A percentile compares a stretch with the other conserved stretches of the same genome.
phyloP scores from a whole-genome alignment of 1,139 yeast genomes.

The Eremothecium sinecaudum region DNA sequence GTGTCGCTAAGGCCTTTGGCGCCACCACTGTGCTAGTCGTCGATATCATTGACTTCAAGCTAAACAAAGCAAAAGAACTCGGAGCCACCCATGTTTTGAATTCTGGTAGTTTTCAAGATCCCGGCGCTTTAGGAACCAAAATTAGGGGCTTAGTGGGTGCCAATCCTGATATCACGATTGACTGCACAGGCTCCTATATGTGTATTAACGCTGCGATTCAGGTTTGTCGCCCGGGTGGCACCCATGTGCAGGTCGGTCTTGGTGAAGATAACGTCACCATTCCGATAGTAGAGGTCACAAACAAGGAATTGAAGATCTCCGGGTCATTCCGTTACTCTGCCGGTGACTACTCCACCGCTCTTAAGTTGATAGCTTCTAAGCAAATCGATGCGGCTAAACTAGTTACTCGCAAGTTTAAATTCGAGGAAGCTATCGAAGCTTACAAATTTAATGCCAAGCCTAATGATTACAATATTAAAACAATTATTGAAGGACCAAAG shows the following conservation, averaged over 20 bases:
- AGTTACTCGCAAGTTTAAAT: conserved; percentile 68
- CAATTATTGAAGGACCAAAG: conserved; percentile 49
- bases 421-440: conserved; percentile 71
- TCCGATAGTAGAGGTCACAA: conserved; percentile 65
- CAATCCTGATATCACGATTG: conserved; percentile 46
- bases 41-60: conserved; percentile 29
- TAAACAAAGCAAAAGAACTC: conserved; percentile 25
- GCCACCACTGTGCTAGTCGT: conserved; percentile 43
- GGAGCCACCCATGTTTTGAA: conserved; percentile 44
- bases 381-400: conserved; percentile 54
- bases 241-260: conserved; percentile 69
- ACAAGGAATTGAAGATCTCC: conserved; percentile 58
- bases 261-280: conserved; percentile 56
- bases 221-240: conserved; percentile 51
- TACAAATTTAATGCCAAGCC: conserved; percentile 52
- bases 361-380: conserved; percentile 54
- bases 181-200: conserved; percentile 65
- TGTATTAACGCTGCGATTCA: conserved; percentile 58
- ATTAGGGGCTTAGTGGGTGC: conserved; percentile 38
- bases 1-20: conserved; percentile 74
- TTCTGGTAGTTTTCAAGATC: conserved; percentile 36
- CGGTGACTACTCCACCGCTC: conserved; percentile 70
- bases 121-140: conserved; percentile 33
- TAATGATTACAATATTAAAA: conserved; percentile 49
- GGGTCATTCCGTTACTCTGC: conserved; percentile 78